phyloP scores from a whole-genome alignment of 768 basidiomycete species.

The Neoboletus subvelutipes region DNA sequence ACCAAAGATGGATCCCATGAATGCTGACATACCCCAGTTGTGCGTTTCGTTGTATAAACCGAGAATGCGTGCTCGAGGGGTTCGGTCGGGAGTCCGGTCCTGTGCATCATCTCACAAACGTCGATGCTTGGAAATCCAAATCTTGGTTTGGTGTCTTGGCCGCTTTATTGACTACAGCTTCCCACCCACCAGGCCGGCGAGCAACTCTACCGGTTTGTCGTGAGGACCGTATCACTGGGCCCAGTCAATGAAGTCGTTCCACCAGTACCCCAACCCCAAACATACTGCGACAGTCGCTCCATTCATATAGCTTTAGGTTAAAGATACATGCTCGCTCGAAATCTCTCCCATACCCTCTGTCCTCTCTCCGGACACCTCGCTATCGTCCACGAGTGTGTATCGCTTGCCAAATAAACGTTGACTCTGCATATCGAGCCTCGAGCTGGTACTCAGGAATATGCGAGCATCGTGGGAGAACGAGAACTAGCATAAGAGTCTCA shows the following conservation, averaged over 20 bases:
- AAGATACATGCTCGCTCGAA: conserved; percentile 21
- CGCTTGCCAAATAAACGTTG: conserved; percentile 32
- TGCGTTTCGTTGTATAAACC: not conserved
- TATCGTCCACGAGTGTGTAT: conserved; percentile 29
- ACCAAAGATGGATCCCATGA: not conserved
- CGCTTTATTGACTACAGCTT: not conserved
- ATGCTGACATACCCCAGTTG: not conserved
- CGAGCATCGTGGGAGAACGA: not conserved
- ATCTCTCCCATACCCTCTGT: conserved; percentile 20
- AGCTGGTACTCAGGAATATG: not conserved
- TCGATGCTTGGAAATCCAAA: not conserved
- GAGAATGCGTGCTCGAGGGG: not conserved
- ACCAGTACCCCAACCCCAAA: not conserved
- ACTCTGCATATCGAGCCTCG: conserved; percentile 20
- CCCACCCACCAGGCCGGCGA: not conserved
- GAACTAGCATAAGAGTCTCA: conserved; percentile 11
- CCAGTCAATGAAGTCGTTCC: not conserved
- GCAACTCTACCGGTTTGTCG: not conserved
- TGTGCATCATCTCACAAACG: not conserved
- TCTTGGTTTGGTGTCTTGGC: not conserved
- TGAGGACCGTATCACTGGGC: not conserved
- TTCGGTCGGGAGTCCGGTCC: not conserved
- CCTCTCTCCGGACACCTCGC: conserved; percentile 7
- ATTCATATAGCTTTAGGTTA: not conserved
- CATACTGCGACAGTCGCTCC: not conserved